These are phyloP conservation scores for Peronospora belbahrii DNA, from an alignment of 352 stramenopile species.

Conservation along the genomic window DNA sequence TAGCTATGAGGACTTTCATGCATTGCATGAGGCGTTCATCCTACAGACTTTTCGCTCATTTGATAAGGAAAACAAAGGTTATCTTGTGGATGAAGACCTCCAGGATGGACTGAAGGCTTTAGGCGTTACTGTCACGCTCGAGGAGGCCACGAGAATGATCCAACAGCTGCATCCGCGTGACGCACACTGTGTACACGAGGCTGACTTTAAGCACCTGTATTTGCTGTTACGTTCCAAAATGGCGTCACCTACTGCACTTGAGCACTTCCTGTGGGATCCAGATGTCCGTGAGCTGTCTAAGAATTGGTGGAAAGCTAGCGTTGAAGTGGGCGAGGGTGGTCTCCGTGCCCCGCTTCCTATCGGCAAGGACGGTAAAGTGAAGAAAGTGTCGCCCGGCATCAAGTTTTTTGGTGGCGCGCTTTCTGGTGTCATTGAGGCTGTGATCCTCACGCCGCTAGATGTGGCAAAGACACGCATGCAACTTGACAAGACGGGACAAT, in stretches of 20 bases:
- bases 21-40: slow-evolving; percentile 74
- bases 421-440: slow-evolving; percentile 79
- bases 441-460: slow-evolving; percentile 82
- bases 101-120: slow-evolving; percentile 58
- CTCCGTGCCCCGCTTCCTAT: slow-evolving; percentile 49
- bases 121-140: slow-evolving; percentile 58
- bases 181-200: slow-evolving; percentile 54
- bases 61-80: slow-evolving; percentile 60
- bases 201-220: slow-evolving; percentile 81
- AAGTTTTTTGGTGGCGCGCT: slow-evolving; percentile 80
- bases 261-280: slow-evolving; percentile 73
- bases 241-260: slow-evolving; percentile 55
- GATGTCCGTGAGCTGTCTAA: slow-evolving; percentile 78
- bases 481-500: slow-evolving; percentile 80
- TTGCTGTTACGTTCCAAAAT: slow-evolving; percentile 74
- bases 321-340: slow-evolving; percentile 73
- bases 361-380: slow-evolving; percentile 34
- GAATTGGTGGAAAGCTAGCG: slow-evolving; percentile 81
- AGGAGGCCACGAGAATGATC: slow-evolving; percentile 77
- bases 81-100: slow-evolving; percentile 54
- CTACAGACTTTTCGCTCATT: slow-evolving; percentile 62
- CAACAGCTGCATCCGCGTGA: slow-evolving; percentile 59
- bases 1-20: slow-evolving; percentile 67
- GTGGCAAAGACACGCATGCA: slow-evolving; percentile 87
- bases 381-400: slow-evolving; percentile 60